Conservation (phyloP, 306 rosid species). For the Hippophae rhamnoides region DNA sequence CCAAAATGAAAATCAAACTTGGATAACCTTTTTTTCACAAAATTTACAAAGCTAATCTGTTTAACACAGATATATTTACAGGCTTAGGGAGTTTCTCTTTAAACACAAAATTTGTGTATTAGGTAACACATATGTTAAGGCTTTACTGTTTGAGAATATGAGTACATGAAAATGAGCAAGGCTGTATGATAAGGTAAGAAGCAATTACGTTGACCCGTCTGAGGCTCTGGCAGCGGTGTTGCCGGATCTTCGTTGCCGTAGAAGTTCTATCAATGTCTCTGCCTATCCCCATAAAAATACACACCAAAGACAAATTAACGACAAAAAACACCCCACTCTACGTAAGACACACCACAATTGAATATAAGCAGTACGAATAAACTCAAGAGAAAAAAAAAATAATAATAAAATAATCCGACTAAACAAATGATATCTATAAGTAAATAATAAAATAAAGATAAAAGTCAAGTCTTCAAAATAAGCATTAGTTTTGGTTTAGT, state of each 20-base stretch:
- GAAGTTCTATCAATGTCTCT: slow-evolving; percentile 73
- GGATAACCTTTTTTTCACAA: slow-evolving; percentile 22
- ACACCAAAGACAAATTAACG: slow-evolving; percentile 13
- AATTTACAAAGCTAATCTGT: slow-evolving; percentile 34
- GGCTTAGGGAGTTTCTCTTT: not conserved
- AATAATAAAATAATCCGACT: not conserved
- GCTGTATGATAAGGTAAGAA: slow-evolving; percentile 13
- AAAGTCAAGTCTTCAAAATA: not conserved
- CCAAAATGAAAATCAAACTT: slow-evolving; percentile 18
- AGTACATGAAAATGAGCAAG: slow-evolving; percentile 4
- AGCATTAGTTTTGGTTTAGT: no score
- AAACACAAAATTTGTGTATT: not conserved
- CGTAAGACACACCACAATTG: not conserved
- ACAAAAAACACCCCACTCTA: slow-evolving; percentile 12
- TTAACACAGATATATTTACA: slow-evolving; percentile 45
- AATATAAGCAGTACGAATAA: not conserved
- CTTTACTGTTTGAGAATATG: slow-evolving; percentile 13
- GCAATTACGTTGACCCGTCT: slow-evolving; percentile 30
- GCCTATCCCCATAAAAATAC: slow-evolving; percentile 50
- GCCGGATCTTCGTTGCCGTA: slow-evolving; percentile 94
- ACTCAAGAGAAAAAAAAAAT: no score
- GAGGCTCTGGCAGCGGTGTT: slow-evolving; percentile 36
- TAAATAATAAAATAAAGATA: no score
- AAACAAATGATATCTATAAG: not conserved
- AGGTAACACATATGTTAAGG: not conserved